Evolutionary conservation across 2,329 filamentous ascomycete genomes (phyloP).

Genomic region (Chrysoporthe cubensis): DNA sequence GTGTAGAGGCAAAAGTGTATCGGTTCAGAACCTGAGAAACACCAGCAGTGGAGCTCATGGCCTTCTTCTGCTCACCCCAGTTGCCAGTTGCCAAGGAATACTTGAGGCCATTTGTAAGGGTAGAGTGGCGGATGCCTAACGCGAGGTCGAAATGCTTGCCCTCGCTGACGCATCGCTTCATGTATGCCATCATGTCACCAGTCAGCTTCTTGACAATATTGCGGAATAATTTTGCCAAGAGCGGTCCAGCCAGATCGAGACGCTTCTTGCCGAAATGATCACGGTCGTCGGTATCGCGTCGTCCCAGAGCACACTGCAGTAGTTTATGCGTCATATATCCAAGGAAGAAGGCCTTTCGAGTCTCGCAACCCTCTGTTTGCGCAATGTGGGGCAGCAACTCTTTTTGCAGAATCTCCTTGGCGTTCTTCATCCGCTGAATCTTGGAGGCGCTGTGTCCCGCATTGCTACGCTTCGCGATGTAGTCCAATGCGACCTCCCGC

Average conservation of each 20-base stretch:
- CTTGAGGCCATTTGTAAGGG: slow-evolving; percentile 90
- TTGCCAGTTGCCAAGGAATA: slow-evolving; percentile 98
- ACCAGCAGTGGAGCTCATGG: slow-evolving; percentile 90
- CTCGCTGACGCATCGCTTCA: slow-evolving; percentile 89
- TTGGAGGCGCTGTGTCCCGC: slow-evolving; percentile 71
- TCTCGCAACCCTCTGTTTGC: slow-evolving; percentile 91
- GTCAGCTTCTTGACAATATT: slow-evolving; percentile 89
- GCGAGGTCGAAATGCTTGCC: slow-evolving; percentile 88
- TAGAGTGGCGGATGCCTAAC: slow-evolving; percentile 87
- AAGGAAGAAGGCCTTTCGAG: slow-evolving; percentile 94
- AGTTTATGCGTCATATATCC: slow-evolving; percentile 99
- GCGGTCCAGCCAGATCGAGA: slow-evolving; percentile 88
- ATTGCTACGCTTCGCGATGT: slow-evolving; percentile 89
- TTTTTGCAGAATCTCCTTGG: slow-evolving; percentile 93
- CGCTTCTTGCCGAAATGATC: slow-evolving; percentile 99
- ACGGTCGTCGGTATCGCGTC: slow-evolving; percentile 92
- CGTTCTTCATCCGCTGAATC: slow-evolving; percentile 89
- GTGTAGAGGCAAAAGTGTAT: slow-evolving; percentile 94
- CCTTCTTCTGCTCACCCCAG: slow-evolving; percentile 99
- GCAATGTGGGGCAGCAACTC: slow-evolving; percentile 97
- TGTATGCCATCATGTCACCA: slow-evolving; percentile 85
- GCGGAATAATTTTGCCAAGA: slow-evolving; percentile 95
- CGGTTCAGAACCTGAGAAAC: slow-evolving; percentile 97
- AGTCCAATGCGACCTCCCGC: slow-evolving; percentile 90
- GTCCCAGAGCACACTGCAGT: slow-evolving; percentile 88